Conservation (phyloP, 2,329 filamentous ascomycete genomes). For the Stagonosporopsis tanaceti region DNA sequence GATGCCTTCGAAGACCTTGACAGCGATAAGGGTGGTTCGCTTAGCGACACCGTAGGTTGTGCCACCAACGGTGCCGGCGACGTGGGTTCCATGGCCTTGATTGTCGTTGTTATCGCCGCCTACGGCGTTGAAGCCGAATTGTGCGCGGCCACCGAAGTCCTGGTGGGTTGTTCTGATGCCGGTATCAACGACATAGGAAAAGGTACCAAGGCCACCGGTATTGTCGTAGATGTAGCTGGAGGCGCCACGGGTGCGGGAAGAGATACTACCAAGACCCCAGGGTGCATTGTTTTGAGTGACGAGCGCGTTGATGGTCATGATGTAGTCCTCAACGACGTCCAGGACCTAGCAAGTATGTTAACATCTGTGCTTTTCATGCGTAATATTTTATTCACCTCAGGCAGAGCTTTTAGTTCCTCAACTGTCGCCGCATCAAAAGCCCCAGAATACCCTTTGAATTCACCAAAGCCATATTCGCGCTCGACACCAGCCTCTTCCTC, state of each 20-base stretch:
- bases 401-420: conserved; percentile 38
- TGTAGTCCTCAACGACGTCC: conserved; percentile 36
- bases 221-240: conserved; percentile 40
- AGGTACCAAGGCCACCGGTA: conserved; percentile 35
- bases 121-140: conserved; percentile 41
- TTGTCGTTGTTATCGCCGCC: conserved; percentile 32
- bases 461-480: conserved; percentile 38
- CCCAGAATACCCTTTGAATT: conserved; percentile 45
- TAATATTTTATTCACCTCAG: conserved; percentile 28
- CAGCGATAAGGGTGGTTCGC: conserved; percentile 44
- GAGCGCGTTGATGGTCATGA: conserved; percentile 34
- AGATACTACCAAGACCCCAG: conserved; percentile 44
- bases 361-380: background rate
- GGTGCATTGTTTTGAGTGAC: conserved; percentile 32
- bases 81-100: conserved; percentile 46
- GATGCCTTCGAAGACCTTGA: conserved; percentile 46
- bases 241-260: conserved; percentile 29
- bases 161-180: conserved; percentile 65
- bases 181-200: conserved; percentile 69
- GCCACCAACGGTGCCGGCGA: conserved; percentile 42
- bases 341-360: conserved; percentile 26
- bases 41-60: conserved; percentile 45
- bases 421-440: conserved; percentile 41
- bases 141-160: conserved; percentile 44
- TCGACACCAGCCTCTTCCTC: conserved; percentile 33